Base-by-base conservation (phyloP, 2,329 filamentous ascomycete genomes). In the Fusarium fujikuroi region DNA sequence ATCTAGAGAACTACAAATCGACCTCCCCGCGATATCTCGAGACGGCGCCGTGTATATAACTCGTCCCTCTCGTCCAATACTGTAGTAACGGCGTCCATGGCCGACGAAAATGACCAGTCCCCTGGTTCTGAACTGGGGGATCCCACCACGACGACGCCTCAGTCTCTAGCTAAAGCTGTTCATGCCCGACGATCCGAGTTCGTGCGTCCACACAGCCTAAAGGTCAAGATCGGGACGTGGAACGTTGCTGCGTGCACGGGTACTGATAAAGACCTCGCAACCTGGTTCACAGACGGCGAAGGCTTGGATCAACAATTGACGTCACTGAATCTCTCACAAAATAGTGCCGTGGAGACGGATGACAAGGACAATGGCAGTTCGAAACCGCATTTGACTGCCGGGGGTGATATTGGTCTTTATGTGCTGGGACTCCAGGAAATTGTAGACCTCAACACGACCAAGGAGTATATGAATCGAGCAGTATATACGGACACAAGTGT, bases 221-320 rank as follows among this genome's bases (percentile, higher is more conserved):
- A 91, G 73, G 89, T 99, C 81, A 98, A 98, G 83, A 88, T 99
- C 58, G 96, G 95, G 46, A 92, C 93, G 1, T 99, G 96, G 96
- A 99, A 99, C 82, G 94, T 97, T 21, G 96, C 95, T 8, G 91
- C 92, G 3, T 91, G 93, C 73, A 90, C 93, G 18, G 94, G 93
- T 30, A 95, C 94, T 1, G 95, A 97, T 81, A 93, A 94, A 75
- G 96, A 98, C 79, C 84, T 99, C 9, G 92, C 90, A 12, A 90
- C 89, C 37, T 99, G 96, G 96, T 98, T 99, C 80, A 88, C 97
- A 12, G 86, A 91, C 16, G 93, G 92, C 21, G 89, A 92, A 77
- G 93, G 93, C 10, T 83, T 95, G 12, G 89, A 92, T 66, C 85
- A 91, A 60, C 84, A 85, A 23, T 81, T 95, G 52, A 87, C 89